These are phyloP conservation scores for Coemansia sp. DNA, from an alignment of 192 early-diverging fungal species.

Conservation along the genomic window DNA sequence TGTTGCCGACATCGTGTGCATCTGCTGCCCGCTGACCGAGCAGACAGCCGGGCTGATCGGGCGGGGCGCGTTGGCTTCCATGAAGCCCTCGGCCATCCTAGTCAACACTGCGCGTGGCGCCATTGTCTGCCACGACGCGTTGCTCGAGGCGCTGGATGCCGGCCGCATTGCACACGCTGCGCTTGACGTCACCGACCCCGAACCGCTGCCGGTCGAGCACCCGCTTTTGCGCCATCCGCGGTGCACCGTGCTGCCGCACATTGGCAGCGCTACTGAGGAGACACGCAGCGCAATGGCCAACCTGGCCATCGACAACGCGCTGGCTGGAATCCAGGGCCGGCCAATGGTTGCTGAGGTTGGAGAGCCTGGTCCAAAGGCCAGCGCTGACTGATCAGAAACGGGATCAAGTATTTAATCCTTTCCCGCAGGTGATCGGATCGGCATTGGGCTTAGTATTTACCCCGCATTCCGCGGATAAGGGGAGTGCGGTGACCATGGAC, in stretches of 20 bases:
- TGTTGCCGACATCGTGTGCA: slow-evolving; percentile 67
- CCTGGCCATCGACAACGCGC: slow-evolving; percentile 68
- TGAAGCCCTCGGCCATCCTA: slow-evolving; percentile 67
- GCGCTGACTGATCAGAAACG: too few relatives aligned
- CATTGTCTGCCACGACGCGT: slow-evolving; percentile 70
- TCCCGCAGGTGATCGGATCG: too few relatives aligned
- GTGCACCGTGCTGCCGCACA: slow-evolving; percentile 80
- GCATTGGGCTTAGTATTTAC: too few relatives aligned
- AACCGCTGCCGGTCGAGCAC: slow-evolving; percentile 66
- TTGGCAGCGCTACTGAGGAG: slow-evolving; percentile 78
- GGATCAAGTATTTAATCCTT: too few relatives aligned
- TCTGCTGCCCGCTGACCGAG: slow-evolving; percentile 68
- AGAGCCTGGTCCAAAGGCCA: too few relatives aligned
- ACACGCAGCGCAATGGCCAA: slow-evolving; percentile 77
- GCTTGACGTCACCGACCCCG: slow-evolving; percentile 84
- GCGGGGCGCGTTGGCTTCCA: slow-evolving; percentile 57
- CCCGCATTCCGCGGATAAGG: too few relatives aligned
- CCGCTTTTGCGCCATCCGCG: slow-evolving; percentile 57
- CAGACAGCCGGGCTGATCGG: slow-evolving; percentile 71
- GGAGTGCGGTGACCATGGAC: too few relatives aligned
- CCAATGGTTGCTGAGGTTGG: slow-evolving; percentile 37
- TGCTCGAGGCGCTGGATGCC: slow-evolving; percentile 61
- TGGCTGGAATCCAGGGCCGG: slow-evolving; percentile 57
- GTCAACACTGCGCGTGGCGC: slow-evolving; percentile 80
- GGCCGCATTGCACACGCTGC: slow-evolving; percentile 62